Evolutionary conservation across 495 filamentous ascomycete species (phyloP).

Genomic region (Hyaloscypha bicolor): DNA sequence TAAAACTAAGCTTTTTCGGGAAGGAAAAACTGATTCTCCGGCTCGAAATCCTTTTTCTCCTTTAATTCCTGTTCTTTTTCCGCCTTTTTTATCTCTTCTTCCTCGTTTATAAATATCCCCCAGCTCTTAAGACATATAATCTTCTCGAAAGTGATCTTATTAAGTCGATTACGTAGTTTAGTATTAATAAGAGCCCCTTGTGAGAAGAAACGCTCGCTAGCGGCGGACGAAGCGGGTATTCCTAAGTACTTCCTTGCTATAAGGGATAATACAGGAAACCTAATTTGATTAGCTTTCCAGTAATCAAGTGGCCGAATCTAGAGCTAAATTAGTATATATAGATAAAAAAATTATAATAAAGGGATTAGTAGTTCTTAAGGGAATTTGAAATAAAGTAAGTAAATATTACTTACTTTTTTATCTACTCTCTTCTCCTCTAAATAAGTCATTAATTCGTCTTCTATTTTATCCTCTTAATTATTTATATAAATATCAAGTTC

Average conservation of each 20-base stretch:
- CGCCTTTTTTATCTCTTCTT: too few species aligned
- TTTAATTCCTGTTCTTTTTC: too few species aligned
- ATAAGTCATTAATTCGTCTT: not conserved
- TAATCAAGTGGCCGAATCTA: not conserved
- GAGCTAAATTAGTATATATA: not conserved
- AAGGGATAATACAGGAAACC: not conserved
- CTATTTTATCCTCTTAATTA: not conserved
- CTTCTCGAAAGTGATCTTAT: not conserved
- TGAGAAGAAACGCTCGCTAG: not conserved
- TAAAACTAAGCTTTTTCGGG: too few species aligned
- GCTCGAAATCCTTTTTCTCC: too few species aligned
- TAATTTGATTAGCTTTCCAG: not conserved
- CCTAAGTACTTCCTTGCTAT: not conserved
- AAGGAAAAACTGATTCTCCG: too few species aligned
- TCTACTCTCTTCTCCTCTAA: not conserved
- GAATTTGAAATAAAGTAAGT: too few species aligned
- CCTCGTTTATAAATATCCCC: constrained; percentile 1
- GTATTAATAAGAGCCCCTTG: not conserved
- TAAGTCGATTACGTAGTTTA: too few species aligned
- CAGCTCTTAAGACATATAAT: not conserved
- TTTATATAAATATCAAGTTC: not conserved
- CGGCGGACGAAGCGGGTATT: not conserved
- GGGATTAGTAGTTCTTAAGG: too few species aligned
- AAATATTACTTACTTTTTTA: not conserved
- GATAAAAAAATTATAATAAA: not conserved